These are phyloP conservation scores for Porphyra umbilicalis DNA, from an alignment of 31 red algal species.

Conservation along the genomic window DNA sequence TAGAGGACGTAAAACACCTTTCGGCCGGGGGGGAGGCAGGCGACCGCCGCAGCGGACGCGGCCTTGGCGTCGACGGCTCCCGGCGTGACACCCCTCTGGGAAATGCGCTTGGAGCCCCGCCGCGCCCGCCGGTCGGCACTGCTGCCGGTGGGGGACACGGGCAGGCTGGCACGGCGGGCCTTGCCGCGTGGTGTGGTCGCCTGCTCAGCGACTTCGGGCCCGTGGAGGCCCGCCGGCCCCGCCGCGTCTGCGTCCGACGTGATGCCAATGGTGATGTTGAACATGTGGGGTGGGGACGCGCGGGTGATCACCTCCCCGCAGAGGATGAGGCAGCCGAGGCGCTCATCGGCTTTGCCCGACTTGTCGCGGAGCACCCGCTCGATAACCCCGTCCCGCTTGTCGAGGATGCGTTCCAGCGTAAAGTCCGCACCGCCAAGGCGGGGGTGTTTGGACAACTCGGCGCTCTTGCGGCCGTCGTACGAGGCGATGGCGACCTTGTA, in stretches of 20 bases:
- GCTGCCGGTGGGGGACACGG: not conserved
- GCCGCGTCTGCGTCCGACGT: conserved; percentile 23
- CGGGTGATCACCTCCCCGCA: conserved; percentile 37
- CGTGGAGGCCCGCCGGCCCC: conserved; percentile 12
- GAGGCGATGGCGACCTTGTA: conserved; percentile 31
- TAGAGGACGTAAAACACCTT: conserved; percentile 33
- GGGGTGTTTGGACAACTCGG: conserved; percentile 39
- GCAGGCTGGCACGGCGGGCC: not conserved
- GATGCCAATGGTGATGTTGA: conserved; percentile 47
- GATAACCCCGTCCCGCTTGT: conserved; percentile 46
- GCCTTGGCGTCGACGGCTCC: not conserved
- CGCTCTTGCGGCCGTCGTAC: conserved; percentile 22
- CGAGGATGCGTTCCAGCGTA: conserved; percentile 27
- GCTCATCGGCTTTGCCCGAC: conserved; percentile 31
- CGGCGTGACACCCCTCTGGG: not conserved
- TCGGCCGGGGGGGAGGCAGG: not conserved
- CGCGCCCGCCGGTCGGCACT: not conserved
- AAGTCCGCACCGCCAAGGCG: conserved; percentile 43
- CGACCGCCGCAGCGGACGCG: not conserved
- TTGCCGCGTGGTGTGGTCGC: not conserved
- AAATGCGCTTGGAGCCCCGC: not conserved
- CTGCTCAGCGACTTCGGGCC: not conserved
- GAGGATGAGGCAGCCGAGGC: conserved; percentile 36
- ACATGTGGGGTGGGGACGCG: conserved; percentile 35
- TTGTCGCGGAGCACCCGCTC: conserved; percentile 36